phyloP scores from a whole-genome alignment of 306 rosid genomes.

The Glycine latifolia region DNA sequence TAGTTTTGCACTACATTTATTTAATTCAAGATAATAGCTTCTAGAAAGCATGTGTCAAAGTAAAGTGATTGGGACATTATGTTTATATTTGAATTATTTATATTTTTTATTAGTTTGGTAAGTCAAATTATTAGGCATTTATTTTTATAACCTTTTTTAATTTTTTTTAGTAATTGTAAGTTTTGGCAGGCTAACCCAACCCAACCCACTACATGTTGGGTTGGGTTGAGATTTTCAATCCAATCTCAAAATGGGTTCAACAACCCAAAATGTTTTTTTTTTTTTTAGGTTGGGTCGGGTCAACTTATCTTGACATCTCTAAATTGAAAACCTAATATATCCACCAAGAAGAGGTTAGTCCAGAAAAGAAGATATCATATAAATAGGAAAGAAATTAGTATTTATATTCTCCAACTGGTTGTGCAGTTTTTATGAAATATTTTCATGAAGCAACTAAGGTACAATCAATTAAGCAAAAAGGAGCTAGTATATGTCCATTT shows the following conservation, averaged over 20 bases:
- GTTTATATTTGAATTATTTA: neutral
- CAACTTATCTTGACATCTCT: too few relatives aligned
- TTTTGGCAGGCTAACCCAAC: too few relatives aligned
- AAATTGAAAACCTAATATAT: neutral
- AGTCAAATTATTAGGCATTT: neutral
- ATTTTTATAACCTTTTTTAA: too few relatives aligned
- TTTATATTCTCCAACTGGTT: conserved; percentile 3
- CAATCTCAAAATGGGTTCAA: too few relatives aligned
- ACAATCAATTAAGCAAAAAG: conserved; percentile 11
- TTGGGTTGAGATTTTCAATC: too few relatives aligned
- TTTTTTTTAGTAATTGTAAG: too few relatives aligned
- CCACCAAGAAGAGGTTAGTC: neutral
- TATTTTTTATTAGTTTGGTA: neutral
- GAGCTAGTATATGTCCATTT: neutral
- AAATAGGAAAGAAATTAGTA: neutral
- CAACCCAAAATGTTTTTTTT: too few relatives aligned
- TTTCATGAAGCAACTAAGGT: conserved; percentile 14
- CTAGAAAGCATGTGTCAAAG: too few relatives aligned
- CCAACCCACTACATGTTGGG: too few relatives aligned
- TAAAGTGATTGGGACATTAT: neutral
- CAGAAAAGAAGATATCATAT: neutral
- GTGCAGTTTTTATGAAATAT: neutral
- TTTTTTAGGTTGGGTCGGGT: too few relatives aligned
- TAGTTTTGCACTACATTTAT: too few relatives aligned
- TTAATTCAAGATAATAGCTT: too few relatives aligned